These are phyloP conservation scores for Lasiodiplodia hormozganensis DNA, from an alignment of 2,329 filamentous ascomycete genomes.

Conservation along the genomic window DNA sequence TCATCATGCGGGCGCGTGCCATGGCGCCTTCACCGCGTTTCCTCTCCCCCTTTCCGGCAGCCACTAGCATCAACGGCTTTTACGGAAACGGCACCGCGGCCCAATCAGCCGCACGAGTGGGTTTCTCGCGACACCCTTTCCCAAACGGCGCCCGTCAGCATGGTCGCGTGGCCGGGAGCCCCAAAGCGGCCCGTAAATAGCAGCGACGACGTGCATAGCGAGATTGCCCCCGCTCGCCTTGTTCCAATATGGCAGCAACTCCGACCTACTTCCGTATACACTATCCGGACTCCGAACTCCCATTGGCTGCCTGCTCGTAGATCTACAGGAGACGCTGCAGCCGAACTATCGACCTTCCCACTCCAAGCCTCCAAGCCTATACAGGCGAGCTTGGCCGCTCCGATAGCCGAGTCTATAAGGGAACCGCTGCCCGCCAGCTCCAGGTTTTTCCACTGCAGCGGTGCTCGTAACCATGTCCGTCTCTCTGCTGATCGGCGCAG, in stretches of 20 bases:
- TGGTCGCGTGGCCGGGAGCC: constrained; percentile 16
- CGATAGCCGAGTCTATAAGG: constrained; percentile 16
- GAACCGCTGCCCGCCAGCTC: not conserved
- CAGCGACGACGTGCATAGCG: constrained; percentile 2
- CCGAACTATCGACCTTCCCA: constrained; percentile 13
- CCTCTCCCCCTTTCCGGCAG: constrained; percentile 3
- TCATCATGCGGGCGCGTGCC: not conserved
- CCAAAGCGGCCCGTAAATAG: not conserved
- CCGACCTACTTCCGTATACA: constrained; percentile 7
- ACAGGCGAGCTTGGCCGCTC: constrained; percentile 6
- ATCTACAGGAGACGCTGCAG: constrained; percentile 21
- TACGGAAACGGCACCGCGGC: constrained; percentile 10
- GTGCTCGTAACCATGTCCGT: constrained; percentile 10
- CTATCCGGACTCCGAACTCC: not conserved
- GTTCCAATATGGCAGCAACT: constrained; percentile 2
- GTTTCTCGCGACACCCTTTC: constrained; percentile 3
- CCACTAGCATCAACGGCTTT: not conserved
- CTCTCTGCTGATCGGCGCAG: constrained; percentile 17
- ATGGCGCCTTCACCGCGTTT: not conserved
- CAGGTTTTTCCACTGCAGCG: not conserved
- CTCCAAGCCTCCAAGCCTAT: constrained; percentile 16
- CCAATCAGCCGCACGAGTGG: constrained; percentile 1
- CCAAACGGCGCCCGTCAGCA: not conserved
- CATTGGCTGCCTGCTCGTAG: not conserved
- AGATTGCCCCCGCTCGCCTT: constrained; percentile 10